Percentiles rank a stretch among this genome's conserved stretches.
phyloP scores from a whole-genome alignment of 148 eudicot genomes.

The Fagopyrum esculentum region DNA sequence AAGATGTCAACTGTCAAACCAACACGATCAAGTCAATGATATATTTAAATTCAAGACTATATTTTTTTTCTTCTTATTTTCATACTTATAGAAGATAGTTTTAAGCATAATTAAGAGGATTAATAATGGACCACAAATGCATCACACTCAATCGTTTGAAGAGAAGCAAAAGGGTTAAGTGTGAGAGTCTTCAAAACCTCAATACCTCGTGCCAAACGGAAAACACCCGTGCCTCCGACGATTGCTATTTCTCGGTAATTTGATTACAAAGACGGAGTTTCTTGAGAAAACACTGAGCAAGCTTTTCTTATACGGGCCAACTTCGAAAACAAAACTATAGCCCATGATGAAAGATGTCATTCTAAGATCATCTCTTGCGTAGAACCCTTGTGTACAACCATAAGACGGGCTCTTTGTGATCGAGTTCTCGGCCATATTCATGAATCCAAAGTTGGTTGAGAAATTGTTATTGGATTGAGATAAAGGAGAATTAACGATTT shows the following conservation, averaged over 20 bases:
- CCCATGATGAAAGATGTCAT: neutral
- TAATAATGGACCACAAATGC: slow-evolving; percentile 7
- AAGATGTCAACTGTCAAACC: no score
- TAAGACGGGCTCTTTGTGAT: neutral
- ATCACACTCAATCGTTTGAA: slow-evolving; percentile 3
- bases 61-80: neutral
- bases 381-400: slow-evolving; percentile 4
- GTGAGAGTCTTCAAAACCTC: neutral
- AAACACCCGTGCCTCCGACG: slow-evolving; percentile 4
- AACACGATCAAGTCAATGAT: neutral
- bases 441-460: slow-evolving; percentile 4
- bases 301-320: neutral
- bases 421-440: neutral
- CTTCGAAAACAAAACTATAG: neutral
- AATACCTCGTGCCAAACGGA: slow-evolving; percentile 2
- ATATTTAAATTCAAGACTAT: neutral
- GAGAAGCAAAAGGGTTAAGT: neutral
- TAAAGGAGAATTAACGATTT: neutral
- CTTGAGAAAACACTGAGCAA: neutral
- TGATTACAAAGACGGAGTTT: neutral
- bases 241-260: neutral
- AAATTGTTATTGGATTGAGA: neutral
- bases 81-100: neutral
- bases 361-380: neutral
- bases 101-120: neutral